A percentile compares a stretch with the other conserved stretches of the same genome.
Evolutionary conservation across 2,329 filamentous ascomycete genomes (phyloP).

Genomic region (Diaporthe sp.): DNA sequence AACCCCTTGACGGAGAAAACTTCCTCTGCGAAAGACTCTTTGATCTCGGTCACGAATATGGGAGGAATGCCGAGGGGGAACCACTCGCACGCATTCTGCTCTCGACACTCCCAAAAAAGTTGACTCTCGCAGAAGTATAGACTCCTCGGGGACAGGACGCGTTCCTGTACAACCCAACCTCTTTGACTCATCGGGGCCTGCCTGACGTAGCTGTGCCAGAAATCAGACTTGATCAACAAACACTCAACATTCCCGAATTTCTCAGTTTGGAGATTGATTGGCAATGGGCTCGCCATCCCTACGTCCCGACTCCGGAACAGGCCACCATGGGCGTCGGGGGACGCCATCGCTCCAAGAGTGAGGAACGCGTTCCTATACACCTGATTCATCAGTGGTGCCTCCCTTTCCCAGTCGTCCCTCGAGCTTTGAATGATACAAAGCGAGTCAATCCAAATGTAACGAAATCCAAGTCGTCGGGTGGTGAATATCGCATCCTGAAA

Average conservation of each 20-base stretch:
- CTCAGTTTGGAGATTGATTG: background rate
- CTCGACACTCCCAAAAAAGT: conserved; percentile 37
- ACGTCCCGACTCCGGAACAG: conserved; percentile 25
- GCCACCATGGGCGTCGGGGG: conserved; percentile 28
- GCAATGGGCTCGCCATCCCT: background rate
- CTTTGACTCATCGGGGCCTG: conserved; percentile 24
- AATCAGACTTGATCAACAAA: conserved; percentile 23
- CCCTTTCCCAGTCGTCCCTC: conserved; percentile 41
- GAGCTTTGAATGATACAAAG: conserved; percentile 45
- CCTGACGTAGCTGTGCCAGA: conserved; percentile 33
- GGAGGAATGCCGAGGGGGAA: conserved; percentile 1
- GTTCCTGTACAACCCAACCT: conserved; percentile 39
- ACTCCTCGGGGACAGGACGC: conserved; percentile 28
- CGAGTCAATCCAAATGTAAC: conserved; percentile 47
- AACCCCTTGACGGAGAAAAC: conserved; percentile 21
- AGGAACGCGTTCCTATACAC: conserved; percentile 44
- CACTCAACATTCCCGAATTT: background rate
- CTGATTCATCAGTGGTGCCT: conserved; percentile 47
- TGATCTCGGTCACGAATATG: background rate
- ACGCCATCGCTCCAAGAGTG: conserved; percentile 19
- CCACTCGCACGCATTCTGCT: conserved; percentile 34
- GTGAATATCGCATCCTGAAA: conserved; percentile 42
- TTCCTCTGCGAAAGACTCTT: background rate
- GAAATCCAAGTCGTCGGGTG: conserved; percentile 38
- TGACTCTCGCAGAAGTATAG: conserved; percentile 33